Evolutionary conservation across 2,329 filamentous ascomycete species (phyloP).

Genomic region (Chaetothyriales sp.): DNA sequence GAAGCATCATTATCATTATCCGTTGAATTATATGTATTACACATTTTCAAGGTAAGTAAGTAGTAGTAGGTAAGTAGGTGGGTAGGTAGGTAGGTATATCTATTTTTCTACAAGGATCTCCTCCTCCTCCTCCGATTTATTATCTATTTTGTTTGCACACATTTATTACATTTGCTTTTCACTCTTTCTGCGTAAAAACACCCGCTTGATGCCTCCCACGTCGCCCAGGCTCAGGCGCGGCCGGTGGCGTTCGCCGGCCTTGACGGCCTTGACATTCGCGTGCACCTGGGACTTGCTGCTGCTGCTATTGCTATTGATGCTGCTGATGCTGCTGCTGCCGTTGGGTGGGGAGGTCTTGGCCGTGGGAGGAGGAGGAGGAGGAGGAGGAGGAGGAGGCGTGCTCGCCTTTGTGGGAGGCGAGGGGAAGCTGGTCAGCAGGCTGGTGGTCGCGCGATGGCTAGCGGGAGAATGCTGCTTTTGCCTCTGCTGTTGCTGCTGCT

Average conservation of each 20-base stretch:
- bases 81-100: too few species aligned
- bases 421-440: conserved; percentile 2
- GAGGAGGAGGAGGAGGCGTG: too few species aligned
- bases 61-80: too few species aligned
- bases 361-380: background rate
- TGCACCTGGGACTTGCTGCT: conserved; percentile 4
- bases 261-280: conserved; percentile 3
- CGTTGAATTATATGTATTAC: too few species aligned
- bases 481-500: too few species aligned
- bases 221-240: conserved; percentile 14
- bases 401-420: conserved; percentile 2
- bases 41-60: too few species aligned
- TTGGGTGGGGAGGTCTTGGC: conserved; percentile 7
- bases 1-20: too few species aligned
- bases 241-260: conserved; percentile 1
- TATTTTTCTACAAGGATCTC: too few species aligned
- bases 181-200: conserved; percentile 16
- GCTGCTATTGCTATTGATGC: conserved; percentile 5
- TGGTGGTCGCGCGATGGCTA: conserved; percentile 5
- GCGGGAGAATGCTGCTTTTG: background rate
- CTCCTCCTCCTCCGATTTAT: too few species aligned
- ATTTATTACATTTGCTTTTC: conserved; percentile 1
- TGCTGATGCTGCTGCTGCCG: conserved; percentile 4
- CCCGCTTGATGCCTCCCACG: conserved; percentile 16
- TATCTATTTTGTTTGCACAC: too few species aligned